phyloP scores from a whole-genome alignment of 169 alveolate genomes.

The Plasmodium malariae region DNA sequence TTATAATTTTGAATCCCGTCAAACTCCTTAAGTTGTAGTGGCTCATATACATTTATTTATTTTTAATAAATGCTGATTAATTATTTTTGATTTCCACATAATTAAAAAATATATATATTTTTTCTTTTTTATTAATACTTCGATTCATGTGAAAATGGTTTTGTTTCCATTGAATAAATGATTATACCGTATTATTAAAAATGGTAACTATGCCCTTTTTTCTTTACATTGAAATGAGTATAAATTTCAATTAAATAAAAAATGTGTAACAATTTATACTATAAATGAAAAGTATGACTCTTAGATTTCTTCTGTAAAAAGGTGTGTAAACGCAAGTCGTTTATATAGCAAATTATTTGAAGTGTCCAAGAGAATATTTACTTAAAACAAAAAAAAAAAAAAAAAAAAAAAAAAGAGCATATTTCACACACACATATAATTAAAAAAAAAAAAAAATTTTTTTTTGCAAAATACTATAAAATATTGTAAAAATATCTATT shows the following conservation, averaged over 20 bases:
- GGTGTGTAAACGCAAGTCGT: no score
- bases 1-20: slow-evolving; percentile 16
- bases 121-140: not conserved
- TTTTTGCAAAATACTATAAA: not conserved
- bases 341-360: no score
- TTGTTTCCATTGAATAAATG: not conserved
- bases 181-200: not conserved
- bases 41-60: not conserved
- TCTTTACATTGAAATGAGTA: not conserved
- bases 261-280: not conserved
- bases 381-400: not conserved
- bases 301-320: no score
- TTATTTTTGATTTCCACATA: not conserved
- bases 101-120: not conserved
- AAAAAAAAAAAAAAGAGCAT: not conserved
- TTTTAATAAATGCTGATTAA: not conserved
- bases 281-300: not conserved
- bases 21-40: slow-evolving; percentile 4
- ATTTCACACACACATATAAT: not conserved
- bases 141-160: not conserved
- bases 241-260: not conserved
- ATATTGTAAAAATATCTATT: not conserved
- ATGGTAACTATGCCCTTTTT: not conserved
- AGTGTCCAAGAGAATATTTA: no score
- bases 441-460: not conserved